Evolutionary conservation across 2,329 filamentous ascomycete genomes (phyloP).

Genomic region (Ophiognomonia clavigignenti-juglandacearum): DNA sequence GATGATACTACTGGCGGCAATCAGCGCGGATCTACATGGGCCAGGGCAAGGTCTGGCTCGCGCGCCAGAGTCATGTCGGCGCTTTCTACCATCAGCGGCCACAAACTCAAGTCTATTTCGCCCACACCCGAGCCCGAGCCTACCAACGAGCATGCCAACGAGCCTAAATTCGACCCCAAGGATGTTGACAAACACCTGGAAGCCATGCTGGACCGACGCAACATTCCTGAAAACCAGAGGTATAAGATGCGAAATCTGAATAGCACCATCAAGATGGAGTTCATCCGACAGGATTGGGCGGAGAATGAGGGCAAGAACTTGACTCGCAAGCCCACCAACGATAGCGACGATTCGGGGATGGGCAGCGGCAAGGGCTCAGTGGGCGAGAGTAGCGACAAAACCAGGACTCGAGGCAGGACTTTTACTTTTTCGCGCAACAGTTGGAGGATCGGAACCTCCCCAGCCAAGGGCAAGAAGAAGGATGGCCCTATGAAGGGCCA

Average conservation of each 20-base stretch:
- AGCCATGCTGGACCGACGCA: conserved; percentile 72
- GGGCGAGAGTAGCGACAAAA: conserved; percentile 41
- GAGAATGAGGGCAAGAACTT: conserved; percentile 53
- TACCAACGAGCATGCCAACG: conserved; percentile 35
- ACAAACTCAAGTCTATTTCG: conserved; percentile 30
- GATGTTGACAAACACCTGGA: conserved; percentile 55
- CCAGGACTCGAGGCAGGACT: conserved; percentile 64
- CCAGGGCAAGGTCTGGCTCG: conserved; percentile 35
- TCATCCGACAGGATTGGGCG: conserved; percentile 83
- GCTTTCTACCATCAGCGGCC: conserved; percentile 31
- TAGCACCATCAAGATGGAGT: conserved; percentile 88
- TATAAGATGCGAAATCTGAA: conserved; percentile 92
- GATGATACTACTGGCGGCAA: conserved; percentile 7
- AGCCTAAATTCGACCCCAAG: conserved; percentile 46
- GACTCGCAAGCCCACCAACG: conserved; percentile 39
- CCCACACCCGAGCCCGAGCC: conserved; percentile 25
- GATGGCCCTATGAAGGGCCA: conserved; percentile 59
- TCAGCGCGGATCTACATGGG: conserved; percentile 18
- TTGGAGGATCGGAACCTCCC: conserved; percentile 59
- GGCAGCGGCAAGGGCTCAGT: conserved; percentile 26
- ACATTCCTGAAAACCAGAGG: conserved; percentile 89
- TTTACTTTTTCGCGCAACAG: conserved; percentile 68
- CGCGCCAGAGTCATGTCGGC: conserved; percentile 35
- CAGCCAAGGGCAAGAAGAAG: conserved; percentile 69
- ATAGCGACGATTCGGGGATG: conserved; percentile 31